Evolutionary conservation across 116 monocot genomes (phyloP).

Genomic region (Cymodocea nodosa): DNA sequence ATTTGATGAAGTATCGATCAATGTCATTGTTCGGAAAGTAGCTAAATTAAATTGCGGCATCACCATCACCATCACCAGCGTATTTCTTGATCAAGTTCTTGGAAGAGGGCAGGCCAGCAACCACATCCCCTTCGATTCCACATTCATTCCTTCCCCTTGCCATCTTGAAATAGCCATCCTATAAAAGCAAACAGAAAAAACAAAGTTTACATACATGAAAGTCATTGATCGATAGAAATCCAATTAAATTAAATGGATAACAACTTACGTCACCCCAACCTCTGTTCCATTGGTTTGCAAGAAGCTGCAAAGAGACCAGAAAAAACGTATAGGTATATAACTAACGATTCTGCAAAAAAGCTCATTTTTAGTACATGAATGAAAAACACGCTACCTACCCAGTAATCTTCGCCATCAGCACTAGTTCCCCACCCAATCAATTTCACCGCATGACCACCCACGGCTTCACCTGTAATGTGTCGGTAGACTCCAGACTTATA

Average conservation of each 20-base stretch:
- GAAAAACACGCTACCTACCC: conserved; percentile 31
- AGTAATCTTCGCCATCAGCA: conserved; percentile 81
- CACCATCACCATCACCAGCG: conserved; percentile 8
- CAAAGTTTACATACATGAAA: background rate
- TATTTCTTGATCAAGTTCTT: conserved; percentile 50
- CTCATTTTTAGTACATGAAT: background rate
- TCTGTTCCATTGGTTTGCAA: conserved; percentile 96
- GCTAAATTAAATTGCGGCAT: conserved; percentile 9
- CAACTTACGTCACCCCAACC: conserved; percentile 90
- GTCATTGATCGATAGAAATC: background rate
- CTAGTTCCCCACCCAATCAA: conserved; percentile 97
- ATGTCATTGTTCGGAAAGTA: too few species aligned
- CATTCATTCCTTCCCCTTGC: conserved; percentile 83
- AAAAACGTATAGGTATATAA: background rate
- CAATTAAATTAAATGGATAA: background rate
- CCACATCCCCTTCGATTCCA: conserved; percentile 75
- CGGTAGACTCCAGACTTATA: conserved; percentile 93
- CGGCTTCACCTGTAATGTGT: conserved; percentile 58
- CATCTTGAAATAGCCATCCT: conserved; percentile 97
- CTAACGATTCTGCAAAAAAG: background rate
- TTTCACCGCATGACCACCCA: conserved; percentile 95
- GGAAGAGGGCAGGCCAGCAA: conserved; percentile 75
- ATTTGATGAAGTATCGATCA: too few species aligned
- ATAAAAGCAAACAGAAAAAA: conserved; percentile 1
- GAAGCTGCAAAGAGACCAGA: conserved; percentile 43